Evolutionary conservation across 2,329 filamentous ascomycete genomes (phyloP).

Genomic region (Colletotrichum truncatum): DNA sequence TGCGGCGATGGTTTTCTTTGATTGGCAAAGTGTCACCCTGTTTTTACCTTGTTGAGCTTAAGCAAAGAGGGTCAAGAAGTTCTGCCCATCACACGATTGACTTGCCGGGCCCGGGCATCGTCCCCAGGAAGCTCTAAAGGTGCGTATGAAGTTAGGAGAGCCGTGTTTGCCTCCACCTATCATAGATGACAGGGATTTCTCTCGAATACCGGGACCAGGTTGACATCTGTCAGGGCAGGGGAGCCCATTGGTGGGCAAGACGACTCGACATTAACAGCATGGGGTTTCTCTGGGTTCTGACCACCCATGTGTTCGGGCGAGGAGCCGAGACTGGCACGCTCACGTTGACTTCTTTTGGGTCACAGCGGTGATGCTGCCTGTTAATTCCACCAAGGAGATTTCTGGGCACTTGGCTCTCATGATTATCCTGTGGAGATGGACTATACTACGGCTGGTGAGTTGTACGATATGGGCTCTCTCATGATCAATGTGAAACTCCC

Average conservation of each 20-base stretch:
- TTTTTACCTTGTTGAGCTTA: not conserved
- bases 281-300: not conserved
- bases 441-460: not conserved
- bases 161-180: not conserved
- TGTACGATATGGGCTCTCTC: not conserved
- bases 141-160: not conserved
- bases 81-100: not conserved
- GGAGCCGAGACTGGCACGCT: not conserved
- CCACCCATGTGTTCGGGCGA: not conserved
- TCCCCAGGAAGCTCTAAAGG: not conserved
- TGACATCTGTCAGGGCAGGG: not conserved
- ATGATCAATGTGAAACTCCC: slow-evolving; percentile 23
- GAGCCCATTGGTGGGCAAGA: slow-evolving; percentile 8
- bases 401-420: not conserved
- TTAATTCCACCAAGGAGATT: slow-evolving; percentile 31
- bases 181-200: not conserved
- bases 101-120: not conserved
- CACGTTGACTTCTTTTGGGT: not conserved
- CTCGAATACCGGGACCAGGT: slow-evolving; percentile 3
- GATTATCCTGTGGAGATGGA: not conserved
- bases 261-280: not conserved
- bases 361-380: not conserved
- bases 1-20: not conserved
- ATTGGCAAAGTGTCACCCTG: not conserved
- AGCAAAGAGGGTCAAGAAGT: not conserved